Conservation (phyloP, 2,329 filamentous ascomycete genomes). For the Aspergillus uvarum region DNA sequence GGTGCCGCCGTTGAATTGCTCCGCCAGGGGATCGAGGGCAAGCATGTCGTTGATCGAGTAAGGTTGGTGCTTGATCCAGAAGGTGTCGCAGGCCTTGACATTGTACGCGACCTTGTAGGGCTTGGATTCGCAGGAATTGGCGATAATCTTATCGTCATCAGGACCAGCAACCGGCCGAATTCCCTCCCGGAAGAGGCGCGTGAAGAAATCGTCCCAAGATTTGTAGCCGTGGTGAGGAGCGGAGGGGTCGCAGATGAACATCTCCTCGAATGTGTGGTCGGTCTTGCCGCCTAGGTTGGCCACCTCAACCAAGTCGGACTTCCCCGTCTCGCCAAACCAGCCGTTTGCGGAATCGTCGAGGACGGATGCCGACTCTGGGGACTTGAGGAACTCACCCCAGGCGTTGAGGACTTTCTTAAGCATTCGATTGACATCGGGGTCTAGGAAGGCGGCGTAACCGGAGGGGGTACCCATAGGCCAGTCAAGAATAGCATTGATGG, state of each 20-base stretch:
- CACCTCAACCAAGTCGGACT: conserved; percentile 35
- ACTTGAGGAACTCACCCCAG: conserved; percentile 56
- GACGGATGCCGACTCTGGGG: conserved; percentile 56
- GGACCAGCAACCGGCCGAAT: conserved; percentile 62
- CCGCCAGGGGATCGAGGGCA: conserved; percentile 51
- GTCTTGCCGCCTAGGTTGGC: conserved; percentile 16
- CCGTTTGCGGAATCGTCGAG: conserved; percentile 45
- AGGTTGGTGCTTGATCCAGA: conserved; percentile 69
- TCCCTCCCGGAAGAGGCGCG: conserved; percentile 54
- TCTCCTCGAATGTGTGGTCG: conserved; percentile 39
- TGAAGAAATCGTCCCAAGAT: conserved; percentile 73
- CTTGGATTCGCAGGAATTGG: conserved; percentile 65
- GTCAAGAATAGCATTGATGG: conserved; percentile 58
- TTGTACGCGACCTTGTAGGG: conserved; percentile 54
- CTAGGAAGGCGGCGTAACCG: conserved; percentile 56
- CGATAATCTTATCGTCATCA: conserved; percentile 50
- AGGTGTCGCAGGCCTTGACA: conserved; percentile 58
- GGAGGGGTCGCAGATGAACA: conserved; percentile 20
- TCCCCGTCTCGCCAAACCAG: conserved; percentile 57
- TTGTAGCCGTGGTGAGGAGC: conserved; percentile 52
- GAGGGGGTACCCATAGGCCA: conserved; percentile 59
- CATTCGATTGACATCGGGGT: conserved; percentile 52
- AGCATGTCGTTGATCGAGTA: conserved; percentile 68
- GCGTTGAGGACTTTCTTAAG: conserved; percentile 53
- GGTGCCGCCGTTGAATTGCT: conserved; percentile 61